Conservation (phyloP, 1,284 basidiomycete species). For the Sanghuangporus sanghuang region DNA sequence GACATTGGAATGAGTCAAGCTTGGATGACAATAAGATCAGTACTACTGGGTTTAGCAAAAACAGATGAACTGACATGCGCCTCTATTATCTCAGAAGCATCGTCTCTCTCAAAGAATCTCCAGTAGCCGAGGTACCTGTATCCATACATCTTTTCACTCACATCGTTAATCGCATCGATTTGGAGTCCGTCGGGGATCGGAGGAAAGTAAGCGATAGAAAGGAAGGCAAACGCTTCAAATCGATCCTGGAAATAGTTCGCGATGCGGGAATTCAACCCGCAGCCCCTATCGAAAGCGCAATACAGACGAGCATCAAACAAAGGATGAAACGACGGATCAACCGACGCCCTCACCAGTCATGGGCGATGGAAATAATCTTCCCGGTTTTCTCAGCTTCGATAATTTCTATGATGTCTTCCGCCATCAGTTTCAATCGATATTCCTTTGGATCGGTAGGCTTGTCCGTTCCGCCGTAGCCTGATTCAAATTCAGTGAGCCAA, state of each 20-base stretch:
- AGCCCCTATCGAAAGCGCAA: conserved; percentile 16
- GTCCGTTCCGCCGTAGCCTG: conserved; percentile 35
- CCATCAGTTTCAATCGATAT: conserved; percentile 20
- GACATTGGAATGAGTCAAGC: conserved; percentile 27
- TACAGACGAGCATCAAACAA: not conserved
- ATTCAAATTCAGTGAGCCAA: not conserved
- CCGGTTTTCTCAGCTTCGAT: conserved; percentile 22
- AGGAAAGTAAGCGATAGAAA: conserved; percentile 21
- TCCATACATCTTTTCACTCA: conserved; percentile 17
- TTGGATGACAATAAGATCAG: conserved; percentile 7
- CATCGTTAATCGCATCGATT: conserved; percentile 10
- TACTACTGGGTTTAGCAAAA: conserved; percentile 21
- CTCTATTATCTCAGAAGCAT: conserved; percentile 28
- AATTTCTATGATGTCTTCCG: conserved; percentile 24
- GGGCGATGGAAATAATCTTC: conserved; percentile 21
- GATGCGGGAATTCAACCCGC: conserved; percentile 12
- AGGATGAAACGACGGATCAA: not conserved
- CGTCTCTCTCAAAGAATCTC: conserved; percentile 29
- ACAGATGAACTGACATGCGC: conserved; percentile 1
- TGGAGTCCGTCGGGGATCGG: conserved; percentile 20
- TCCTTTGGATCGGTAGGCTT: conserved; percentile 23
- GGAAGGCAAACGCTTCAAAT: conserved; percentile 22
- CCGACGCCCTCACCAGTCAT: conserved; percentile 20
- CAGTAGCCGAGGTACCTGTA: conserved; percentile 32
- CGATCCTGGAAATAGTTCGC: conserved; percentile 19